Evolutionary conservation across 225 moss, liverwort and hornwort genomes (phyloP).

Genomic region (Sphagnum tenellum): DNA sequence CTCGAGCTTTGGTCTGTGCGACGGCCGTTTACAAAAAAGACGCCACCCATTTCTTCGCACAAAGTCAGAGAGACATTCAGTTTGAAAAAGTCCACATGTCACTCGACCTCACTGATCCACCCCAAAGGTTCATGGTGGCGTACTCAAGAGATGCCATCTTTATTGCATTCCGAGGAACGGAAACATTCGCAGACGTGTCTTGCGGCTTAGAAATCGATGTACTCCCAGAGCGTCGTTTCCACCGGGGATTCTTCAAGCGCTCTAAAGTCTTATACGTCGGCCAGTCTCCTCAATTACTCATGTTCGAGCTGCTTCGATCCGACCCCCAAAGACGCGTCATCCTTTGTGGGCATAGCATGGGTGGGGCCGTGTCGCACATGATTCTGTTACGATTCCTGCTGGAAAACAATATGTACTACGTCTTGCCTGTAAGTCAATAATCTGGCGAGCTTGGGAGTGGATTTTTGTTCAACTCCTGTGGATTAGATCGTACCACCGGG

Average conservation of each 20-base stretch:
- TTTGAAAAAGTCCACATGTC: too few relatives aligned
- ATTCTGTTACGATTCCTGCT: not conserved
- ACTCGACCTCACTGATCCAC: too few relatives aligned
- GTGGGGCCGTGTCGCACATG: conserved; percentile 1
- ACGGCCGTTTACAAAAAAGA: too few relatives aligned
- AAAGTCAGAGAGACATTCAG: too few relatives aligned
- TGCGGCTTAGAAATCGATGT: not conserved
- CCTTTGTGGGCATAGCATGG: conserved; percentile 1
- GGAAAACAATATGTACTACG: not conserved
- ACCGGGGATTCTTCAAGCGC: not conserved
- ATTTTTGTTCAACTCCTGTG: too few relatives aligned
- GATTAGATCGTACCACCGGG: too few relatives aligned
- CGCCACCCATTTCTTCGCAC: too few relatives aligned
- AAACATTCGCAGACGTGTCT: not conserved
- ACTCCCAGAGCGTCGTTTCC: not conserved
- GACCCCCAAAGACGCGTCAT: not conserved
- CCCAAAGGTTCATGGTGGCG: conserved; percentile 2
- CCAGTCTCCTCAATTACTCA: not conserved
- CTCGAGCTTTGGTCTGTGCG: too few relatives aligned
- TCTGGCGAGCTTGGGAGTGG: too few relatives aligned
- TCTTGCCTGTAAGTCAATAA: too few relatives aligned
- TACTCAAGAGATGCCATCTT: not conserved
- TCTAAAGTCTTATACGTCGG: not conserved
- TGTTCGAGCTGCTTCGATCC: not conserved
- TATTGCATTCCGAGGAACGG: conserved; percentile 3